Percentiles rank a stretch among this genome's conserved stretches.
These are phyloP conservation scores for Kwoniella europaea DNA, from an alignment of 768 basidiomycete genomes.

Conservation along the genomic window DNA sequence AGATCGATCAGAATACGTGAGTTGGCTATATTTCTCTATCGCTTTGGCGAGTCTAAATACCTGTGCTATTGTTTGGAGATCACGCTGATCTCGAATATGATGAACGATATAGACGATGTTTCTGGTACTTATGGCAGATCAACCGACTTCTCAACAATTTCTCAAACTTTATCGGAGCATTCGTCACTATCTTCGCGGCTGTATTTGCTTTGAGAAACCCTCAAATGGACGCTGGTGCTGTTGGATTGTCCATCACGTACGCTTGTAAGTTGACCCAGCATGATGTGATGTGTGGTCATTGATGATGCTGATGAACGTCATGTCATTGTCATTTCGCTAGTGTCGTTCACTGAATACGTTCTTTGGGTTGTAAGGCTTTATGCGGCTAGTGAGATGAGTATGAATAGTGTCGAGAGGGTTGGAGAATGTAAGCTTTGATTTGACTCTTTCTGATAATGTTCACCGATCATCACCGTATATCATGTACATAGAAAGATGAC, in stretches of 20 bases:
- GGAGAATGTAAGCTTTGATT: slow-evolving; percentile 52
- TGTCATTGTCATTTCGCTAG: background rate
- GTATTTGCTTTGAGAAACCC: slow-evolving; percentile 56
- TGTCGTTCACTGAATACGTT: slow-evolving; percentile 58
- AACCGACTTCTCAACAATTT: slow-evolving; percentile 57
- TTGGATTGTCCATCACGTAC: slow-evolving; percentile 48
- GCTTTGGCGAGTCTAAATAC: background rate
- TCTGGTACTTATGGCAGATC: slow-evolving; percentile 59
- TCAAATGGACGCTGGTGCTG: slow-evolving; percentile 56
- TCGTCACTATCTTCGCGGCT: slow-evolving; percentile 57
- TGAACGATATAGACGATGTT: slow-evolving; percentile 51
- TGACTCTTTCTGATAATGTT: background rate
- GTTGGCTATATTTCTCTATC: slow-evolving; percentile 7
- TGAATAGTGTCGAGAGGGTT: slow-evolving; percentile 62
- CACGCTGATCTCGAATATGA: background rate
- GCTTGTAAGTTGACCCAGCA: slow-evolving; percentile 37
- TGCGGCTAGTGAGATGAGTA: slow-evolving; percentile 52
- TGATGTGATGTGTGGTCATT: too few species aligned
- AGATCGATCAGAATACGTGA: slow-evolving; percentile 59
- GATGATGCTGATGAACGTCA: background rate
- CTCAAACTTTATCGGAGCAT: slow-evolving; percentile 56
- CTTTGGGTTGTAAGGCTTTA: slow-evolving; percentile 61
- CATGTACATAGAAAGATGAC: background rate
- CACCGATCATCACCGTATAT: too few species aligned
- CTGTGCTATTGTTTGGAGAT: background rate